Evolutionary conservation across 2,329 filamentous ascomycete genomes (phyloP).

Genomic region (Phaeosphaeriaceae sp.): DNA sequence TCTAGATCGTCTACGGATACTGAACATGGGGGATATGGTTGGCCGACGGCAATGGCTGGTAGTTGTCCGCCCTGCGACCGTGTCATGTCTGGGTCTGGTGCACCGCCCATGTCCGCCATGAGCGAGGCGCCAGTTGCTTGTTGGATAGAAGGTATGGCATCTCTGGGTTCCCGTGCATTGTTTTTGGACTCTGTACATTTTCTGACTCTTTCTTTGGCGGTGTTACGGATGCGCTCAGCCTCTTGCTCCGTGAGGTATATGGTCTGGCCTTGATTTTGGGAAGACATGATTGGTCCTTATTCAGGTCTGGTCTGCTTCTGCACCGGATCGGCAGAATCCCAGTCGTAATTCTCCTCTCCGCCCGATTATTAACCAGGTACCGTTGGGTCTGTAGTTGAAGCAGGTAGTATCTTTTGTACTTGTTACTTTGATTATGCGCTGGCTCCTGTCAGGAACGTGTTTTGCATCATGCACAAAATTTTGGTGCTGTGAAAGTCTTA

Average conservation of each 20-base stretch:
- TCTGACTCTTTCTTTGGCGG: slow-evolving; percentile 24
- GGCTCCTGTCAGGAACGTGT: not conserved
- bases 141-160: slow-evolving; percentile 28
- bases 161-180: slow-evolving; percentile 24
- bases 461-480: not conserved
- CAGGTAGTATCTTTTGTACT: no score
- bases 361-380: no score
- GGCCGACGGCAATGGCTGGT: slow-evolving; percentile 29
- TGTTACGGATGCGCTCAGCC: slow-evolving; percentile 32
- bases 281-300: slow-evolving; percentile 10
- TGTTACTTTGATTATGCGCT: not conserved
- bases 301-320: not conserved
- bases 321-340: not conserved
- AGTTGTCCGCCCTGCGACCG: slow-evolving; percentile 25
- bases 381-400: no score
- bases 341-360: not conserved
- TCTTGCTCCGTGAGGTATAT: slow-evolving; percentile 38
- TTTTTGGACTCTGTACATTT: slow-evolving; percentile 24
- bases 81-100: slow-evolving; percentile 28
- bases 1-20: slow-evolving; percentile 19
- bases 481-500: slow-evolving; percentile 1
- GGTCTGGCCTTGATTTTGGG: slow-evolving; percentile 25
- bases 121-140: slow-evolving; percentile 39
- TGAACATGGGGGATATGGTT: slow-evolving; percentile 33
- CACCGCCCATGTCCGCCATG: slow-evolving; percentile 40